Percentiles rank a stretch among this genome's conserved stretches.
These are phyloP conservation scores for Podospora comata DNA, from an alignment of 495 filamentous ascomycete genomes.

Conservation along the genomic window DNA sequence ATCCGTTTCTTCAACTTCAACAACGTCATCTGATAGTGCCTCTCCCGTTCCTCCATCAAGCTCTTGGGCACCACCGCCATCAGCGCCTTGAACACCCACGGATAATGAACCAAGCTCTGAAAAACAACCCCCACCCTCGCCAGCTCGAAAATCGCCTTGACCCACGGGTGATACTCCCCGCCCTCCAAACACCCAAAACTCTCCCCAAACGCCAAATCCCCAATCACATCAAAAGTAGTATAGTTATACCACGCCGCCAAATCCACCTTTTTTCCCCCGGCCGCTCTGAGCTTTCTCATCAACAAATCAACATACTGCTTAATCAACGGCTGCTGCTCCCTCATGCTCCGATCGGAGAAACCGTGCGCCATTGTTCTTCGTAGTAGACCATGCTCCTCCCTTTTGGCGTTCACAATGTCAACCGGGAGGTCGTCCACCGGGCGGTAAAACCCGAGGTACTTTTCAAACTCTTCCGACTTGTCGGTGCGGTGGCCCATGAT, in stretches of 20 bases:
- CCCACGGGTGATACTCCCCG: conserved; percentile 53
- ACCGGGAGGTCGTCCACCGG: conserved; percentile 25
- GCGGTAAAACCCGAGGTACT: conserved; percentile 35
- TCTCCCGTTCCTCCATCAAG: conserved; percentile 32
- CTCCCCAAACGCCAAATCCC: conserved; percentile 59
- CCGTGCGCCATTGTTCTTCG: conserved; percentile 51
- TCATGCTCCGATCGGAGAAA: conserved; percentile 50
- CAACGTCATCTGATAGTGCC: conserved; percentile 36
- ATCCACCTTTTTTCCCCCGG: conserved; percentile 35
- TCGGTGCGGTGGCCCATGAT: conserved; percentile 47
- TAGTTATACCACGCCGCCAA: conserved; percentile 57
- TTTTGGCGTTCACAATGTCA: conserved; percentile 33
- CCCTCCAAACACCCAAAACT: conserved; percentile 52
- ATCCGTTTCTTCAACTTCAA: conserved; percentile 45
- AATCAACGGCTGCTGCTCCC: conserved; percentile 47
- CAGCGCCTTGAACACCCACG: conserved; percentile 27
- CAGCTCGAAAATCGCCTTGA: conserved; percentile 47
- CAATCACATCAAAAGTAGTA: conserved; percentile 61
- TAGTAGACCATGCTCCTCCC: conserved; percentile 43
- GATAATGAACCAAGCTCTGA: conserved; percentile 33
- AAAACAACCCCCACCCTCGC: conserved; percentile 38
- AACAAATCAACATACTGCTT: conserved; percentile 46
- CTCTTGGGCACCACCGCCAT: conserved; percentile 26
- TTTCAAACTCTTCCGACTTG: conserved; percentile 29
- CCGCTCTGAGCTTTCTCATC: conserved; percentile 39